Evolutionary conservation across 176 grass and related monocot species (phyloP), one percentile per base, ranked within the genome.

Genomic region (Hordeum marinum): DNA sequence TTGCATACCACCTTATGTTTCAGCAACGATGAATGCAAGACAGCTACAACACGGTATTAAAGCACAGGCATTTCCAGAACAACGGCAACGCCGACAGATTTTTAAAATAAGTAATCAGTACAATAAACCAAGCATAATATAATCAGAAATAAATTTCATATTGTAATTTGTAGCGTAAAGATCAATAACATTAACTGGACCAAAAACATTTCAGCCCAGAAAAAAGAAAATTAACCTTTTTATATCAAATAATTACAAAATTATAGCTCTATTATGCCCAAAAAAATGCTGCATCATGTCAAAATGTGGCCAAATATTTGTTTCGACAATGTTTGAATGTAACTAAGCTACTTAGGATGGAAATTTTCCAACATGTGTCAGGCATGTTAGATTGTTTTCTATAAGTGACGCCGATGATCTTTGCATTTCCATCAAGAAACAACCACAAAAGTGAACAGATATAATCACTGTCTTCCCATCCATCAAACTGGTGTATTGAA

Each of bases 381-480:
- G 25, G 63, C 76, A 84, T 8, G 8, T 23, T 45, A 84, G 21
- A 21, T 34, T 17, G n/a, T 55, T 81, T 81, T 81, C 74, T 63
- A 83, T 20, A 79, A 55, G 45, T 72, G 66, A 43, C 17, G 8
- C 25, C 4, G 10, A 65, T 67, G 57, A 23, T 41, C 31, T 79
- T 60, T 66, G 63, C 54, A 78, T 54, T 72, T 85, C 41, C 72
- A 82, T 5, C 18, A 82, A 82, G 25, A 21, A 57, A 57, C 29
- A 74, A 65, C 43, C 25, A 82, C 5, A 82, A 69, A 72, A 7
- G 23, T 73, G 45, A n/a, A 35, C 15, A 37, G 66, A 46, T 59
- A 12, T 25, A 86, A 57, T 64, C 29, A 64, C 79, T 26, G 40
- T 26, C 40, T 8, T 64, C 23, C 71, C 10, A 64, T 26, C 71